A percentile compares a stretch with the other conserved stretches of the same genome.
Conservation (phyloP, 345 rosid genomes). For the Brassica napus region DNA sequence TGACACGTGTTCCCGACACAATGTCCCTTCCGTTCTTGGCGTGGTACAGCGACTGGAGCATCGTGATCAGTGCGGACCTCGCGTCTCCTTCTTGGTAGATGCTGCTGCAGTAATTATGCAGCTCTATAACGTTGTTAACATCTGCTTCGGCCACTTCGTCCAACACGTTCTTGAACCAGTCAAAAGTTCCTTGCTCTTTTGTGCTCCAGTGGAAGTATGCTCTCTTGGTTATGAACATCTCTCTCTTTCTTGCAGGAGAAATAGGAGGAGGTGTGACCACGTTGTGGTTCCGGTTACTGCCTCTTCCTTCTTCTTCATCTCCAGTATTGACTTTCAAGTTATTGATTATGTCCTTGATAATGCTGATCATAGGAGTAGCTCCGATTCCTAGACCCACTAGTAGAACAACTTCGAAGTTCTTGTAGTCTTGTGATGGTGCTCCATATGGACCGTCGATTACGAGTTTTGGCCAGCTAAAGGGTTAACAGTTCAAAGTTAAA, state of each 20-base stretch:
- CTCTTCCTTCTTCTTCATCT: slow-evolving; percentile 30
- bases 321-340: slow-evolving; percentile 45
- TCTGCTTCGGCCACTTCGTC: slow-evolving; percentile 66
- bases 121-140: slow-evolving; percentile 65
- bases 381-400: slow-evolving; percentile 83
- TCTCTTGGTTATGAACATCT: slow-evolving; percentile 60
- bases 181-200: slow-evolving; percentile 84
- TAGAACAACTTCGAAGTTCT: slow-evolving; percentile 67
- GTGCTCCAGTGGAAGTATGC: slow-evolving; percentile 89
- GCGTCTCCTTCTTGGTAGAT: slow-evolving; percentile 87
- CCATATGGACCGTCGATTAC: slow-evolving; percentile 84
- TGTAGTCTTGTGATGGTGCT: slow-evolving; percentile 85
- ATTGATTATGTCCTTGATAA: slow-evolving; percentile 67
- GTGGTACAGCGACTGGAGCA: slow-evolving; percentile 75
- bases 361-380: slow-evolving; percentile 91
- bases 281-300: slow-evolving; percentile 14
- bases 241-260: slow-evolving; percentile 36
- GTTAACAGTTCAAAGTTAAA: not conserved
- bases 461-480: slow-evolving; percentile 63
- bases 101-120: slow-evolving; percentile 76
- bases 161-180: slow-evolving; percentile 87
- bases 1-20: slow-evolving; percentile 80
- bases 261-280: slow-evolving; percentile 15
- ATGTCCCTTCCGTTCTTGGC: slow-evolving; percentile 73
- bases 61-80: slow-evolving; percentile 70